Base-by-base conservation (phyloP, 2,329 filamentous ascomycete species). In the Alternaria tenuissima region DNA sequence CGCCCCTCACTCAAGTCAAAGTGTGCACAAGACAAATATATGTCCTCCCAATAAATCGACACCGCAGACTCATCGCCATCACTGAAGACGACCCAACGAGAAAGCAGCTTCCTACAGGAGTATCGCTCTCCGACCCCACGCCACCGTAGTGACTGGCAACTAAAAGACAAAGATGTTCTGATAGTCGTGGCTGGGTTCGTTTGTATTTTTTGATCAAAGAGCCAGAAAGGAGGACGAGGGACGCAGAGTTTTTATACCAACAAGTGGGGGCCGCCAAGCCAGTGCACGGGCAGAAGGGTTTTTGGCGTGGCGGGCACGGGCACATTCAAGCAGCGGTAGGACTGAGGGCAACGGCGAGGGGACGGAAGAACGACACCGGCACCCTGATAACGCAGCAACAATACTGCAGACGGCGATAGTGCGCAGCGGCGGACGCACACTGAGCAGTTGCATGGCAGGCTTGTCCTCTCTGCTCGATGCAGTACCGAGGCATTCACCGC, bases 161-260 rank as follows among this genome's bases (percentile, higher is more conserved):
- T 85, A 83, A 71, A 82, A 86, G 87, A 84, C 78, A 79, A 78
- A 84, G 87, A 85, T 70, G 57, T 57, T 61, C 58, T 73, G 67
- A 84, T 81, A 85, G 87, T 89, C 88, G 88, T 91, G 88, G 88
- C 88, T 85, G 84, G 86, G 81, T 86, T 85, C 81, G 85, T 85
- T 83, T 67, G 65, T 52, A 74, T 74, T 86, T 88, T 88, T 89
- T 88, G 83, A 85, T 85, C 68, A 59, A 68, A 61, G 78, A 79
- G 79, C 80, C 78, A 81, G 78, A 81, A 82, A 78, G 61, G 64
- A 65, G 63, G 59, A 70, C 54, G 62, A 58, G 65, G 64, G 65
- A 53, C 52, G 28, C 39, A 47, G 63, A 64, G 65, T 51, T 71
- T 74, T 73, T 74, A 70, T 72, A 36, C 56, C 38, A 38, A 7